These are phyloP conservation scores for Maudiozyma humilis DNA, from an alignment of 1,139 yeast species.

Conservation along the genomic window DNA sequence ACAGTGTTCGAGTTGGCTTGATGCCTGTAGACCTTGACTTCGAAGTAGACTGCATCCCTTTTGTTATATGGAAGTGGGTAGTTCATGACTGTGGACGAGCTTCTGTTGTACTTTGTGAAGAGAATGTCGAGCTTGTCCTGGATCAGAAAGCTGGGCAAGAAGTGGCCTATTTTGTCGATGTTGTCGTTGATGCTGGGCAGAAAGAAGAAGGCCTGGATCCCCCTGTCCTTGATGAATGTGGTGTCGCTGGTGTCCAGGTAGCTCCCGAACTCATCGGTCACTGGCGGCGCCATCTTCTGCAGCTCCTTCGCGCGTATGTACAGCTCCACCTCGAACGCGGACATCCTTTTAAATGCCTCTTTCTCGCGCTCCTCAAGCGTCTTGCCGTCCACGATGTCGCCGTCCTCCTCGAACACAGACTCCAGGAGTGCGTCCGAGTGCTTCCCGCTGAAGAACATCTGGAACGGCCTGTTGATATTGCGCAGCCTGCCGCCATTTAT, in stretches of 20 bases:
- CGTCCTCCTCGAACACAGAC: constrained; percentile 32
- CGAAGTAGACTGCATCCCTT: constrained; percentile 62
- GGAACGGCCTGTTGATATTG: constrained; percentile 11
- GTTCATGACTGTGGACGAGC: constrained; percentile 46
- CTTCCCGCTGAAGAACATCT: constrained; percentile 22
- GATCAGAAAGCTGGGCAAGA: constrained; percentile 37
- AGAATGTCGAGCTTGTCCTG: constrained; percentile 58
- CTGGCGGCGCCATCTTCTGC: constrained; percentile 35
- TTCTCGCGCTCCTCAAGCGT: constrained; percentile 30
- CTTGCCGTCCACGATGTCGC: constrained; percentile 30
- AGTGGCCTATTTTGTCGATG: constrained; percentile 31
- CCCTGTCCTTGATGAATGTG: constrained; percentile 40
- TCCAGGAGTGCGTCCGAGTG: constrained; percentile 28
- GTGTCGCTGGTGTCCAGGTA: constrained; percentile 33
- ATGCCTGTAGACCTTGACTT: constrained; percentile 54
- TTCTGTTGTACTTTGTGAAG: constrained; percentile 36
- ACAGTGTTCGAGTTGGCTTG: constrained; percentile 33
- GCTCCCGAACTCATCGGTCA: constrained; percentile 36
- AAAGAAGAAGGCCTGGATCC: constrained; percentile 41
- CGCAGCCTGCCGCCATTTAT: constrained; percentile 9
- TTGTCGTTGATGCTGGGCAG: constrained; percentile 35
- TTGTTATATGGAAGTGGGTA: constrained; percentile 57
- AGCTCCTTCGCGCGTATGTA: constrained; percentile 35
- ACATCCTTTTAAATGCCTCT: constrained; percentile 31
- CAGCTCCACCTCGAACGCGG: constrained; percentile 30